phyloP scores from a whole-genome alignment of 768 basidiomycete species.

The Thelephora ganbajun region DNA sequence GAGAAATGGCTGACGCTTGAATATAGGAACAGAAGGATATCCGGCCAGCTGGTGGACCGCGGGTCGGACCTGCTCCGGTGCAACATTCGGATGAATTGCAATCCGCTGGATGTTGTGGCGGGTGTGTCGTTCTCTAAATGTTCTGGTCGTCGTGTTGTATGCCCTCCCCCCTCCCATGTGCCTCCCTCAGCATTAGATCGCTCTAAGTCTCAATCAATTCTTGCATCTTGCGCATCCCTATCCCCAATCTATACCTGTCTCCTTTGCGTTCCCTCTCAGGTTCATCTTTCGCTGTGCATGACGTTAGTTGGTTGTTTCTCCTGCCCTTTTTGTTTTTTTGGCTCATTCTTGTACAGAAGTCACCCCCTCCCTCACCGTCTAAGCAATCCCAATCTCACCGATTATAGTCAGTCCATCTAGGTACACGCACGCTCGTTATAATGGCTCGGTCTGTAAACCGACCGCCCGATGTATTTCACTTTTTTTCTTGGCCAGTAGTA shows the following conservation, averaged over 20 bases:
- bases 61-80: slow-evolving; percentile 27
- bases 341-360: too few species aligned
- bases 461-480: too few species aligned
- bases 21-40: slow-evolving; percentile 55
- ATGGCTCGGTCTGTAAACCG: too few species aligned
- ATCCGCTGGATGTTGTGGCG: slow-evolving; percentile 46
- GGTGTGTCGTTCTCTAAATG: slow-evolving; percentile 47
- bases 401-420: too few species aligned
- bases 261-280: background rate
- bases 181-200: background rate
- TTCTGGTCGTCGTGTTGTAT: background rate
- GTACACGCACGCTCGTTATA: too few species aligned
- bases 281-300: background rate
- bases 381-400: too few species aligned
- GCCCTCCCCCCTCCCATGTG: background rate
- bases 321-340: too few species aligned
- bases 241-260: background rate
- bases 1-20: background rate
- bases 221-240: background rate
- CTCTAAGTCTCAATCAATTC: background rate
- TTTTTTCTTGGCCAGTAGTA: too few species aligned
- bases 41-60: slow-evolving; percentile 44
- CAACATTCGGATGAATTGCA: slow-evolving; percentile 34
- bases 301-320: background rate
- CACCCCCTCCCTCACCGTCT: too few species aligned